Evolutionary conservation across 495 filamentous ascomycete species (phyloP).

Genomic region (Neurospora cerealis): DNA sequence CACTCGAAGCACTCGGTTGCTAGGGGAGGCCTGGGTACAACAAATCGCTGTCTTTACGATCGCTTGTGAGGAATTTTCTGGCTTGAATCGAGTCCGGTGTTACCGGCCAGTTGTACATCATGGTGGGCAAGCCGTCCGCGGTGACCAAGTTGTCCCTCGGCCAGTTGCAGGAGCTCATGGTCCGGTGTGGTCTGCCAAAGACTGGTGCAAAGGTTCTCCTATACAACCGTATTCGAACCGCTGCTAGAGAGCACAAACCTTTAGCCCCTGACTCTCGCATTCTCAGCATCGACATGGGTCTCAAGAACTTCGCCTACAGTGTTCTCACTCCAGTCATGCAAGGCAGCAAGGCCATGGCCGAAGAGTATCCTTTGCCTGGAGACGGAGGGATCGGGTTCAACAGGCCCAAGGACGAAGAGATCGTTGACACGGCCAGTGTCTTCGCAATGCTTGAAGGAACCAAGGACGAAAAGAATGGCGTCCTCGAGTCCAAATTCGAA

Average conservation of each 20-base stretch:
- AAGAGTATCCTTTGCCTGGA: neutral
- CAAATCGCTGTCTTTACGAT: neutral
- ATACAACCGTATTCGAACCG: slow-evolving; percentile 8
- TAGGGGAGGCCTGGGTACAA: neutral
- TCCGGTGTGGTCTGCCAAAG: slow-evolving; percentile 15
- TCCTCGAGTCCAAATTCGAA: neutral
- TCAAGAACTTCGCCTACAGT: slow-evolving; percentile 74
- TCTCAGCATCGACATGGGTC: slow-evolving; percentile 80
- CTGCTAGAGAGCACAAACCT: slow-evolving; percentile 7
- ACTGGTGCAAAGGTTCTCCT: slow-evolving; percentile 11
- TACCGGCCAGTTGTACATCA: neutral
- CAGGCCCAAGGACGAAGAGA: neutral
- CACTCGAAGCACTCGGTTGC: neutral
- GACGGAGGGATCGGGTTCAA: neutral
- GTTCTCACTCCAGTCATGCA: slow-evolving; percentile 33
- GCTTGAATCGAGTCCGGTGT: neutral
- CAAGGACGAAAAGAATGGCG: neutral
- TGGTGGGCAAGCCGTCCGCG: neutral
- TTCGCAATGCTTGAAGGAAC: neutral
- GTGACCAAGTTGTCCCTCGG: neutral
- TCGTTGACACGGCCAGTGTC: neutral
- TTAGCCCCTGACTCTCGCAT: slow-evolving; percentile 27
- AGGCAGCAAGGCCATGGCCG: neutral
- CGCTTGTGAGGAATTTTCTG: neutral
- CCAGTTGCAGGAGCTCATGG: neutral